These are phyloP conservation scores for Oryza australiensis DNA, from an alignment of 176 grass and related monocot species.

Conservation along the genomic window DNA sequence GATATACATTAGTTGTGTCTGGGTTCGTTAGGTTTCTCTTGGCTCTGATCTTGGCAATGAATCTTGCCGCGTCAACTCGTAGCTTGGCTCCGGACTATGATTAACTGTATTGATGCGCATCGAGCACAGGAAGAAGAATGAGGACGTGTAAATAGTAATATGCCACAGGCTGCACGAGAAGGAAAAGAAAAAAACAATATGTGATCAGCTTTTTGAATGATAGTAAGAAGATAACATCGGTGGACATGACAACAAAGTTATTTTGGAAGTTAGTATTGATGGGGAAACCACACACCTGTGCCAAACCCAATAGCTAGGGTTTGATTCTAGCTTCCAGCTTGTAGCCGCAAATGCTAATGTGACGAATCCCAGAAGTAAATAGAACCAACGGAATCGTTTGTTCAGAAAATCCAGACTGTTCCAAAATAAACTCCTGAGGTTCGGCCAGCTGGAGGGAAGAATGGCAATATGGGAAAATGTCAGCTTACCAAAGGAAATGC, in stretches of 20 bases:
- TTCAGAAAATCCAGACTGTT: slow-evolving; percentile 64
- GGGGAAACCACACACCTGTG: slow-evolving; percentile 65
- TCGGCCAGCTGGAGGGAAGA: slow-evolving; percentile 67
- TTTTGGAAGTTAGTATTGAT: background rate
- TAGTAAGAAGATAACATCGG: background rate
- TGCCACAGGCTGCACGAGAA: slow-evolving; percentile 82
- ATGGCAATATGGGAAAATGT: slow-evolving; percentile 30
- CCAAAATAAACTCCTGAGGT: slow-evolving; percentile 47
- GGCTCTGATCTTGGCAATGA: slow-evolving; percentile 57
- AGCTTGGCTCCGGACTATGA: slow-evolving; percentile 45
- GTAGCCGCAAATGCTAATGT: slow-evolving; percentile 72
- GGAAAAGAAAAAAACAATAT: background rate
- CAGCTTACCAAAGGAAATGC: slow-evolving; percentile 22
- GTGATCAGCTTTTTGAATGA: slow-evolving; percentile 5
- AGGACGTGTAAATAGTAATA: slow-evolving; percentile 93
- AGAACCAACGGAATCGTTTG: slow-evolving; percentile 77
- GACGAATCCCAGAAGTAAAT: slow-evolving; percentile 73
- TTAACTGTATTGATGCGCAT: slow-evolving; percentile 39
- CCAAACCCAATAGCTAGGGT: slow-evolving; percentile 93
- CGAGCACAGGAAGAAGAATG: slow-evolving; percentile 94
- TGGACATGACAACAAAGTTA: background rate
- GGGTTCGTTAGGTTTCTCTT: slow-evolving; percentile 40
- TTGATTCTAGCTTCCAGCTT: slow-evolving; percentile 91
- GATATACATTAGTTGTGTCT: background rate
- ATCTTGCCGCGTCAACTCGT: slow-evolving; percentile 70